phyloP scores from a whole-genome alignment of 805 yeast genomes.

The Yamadazyma kitorensis region DNA sequence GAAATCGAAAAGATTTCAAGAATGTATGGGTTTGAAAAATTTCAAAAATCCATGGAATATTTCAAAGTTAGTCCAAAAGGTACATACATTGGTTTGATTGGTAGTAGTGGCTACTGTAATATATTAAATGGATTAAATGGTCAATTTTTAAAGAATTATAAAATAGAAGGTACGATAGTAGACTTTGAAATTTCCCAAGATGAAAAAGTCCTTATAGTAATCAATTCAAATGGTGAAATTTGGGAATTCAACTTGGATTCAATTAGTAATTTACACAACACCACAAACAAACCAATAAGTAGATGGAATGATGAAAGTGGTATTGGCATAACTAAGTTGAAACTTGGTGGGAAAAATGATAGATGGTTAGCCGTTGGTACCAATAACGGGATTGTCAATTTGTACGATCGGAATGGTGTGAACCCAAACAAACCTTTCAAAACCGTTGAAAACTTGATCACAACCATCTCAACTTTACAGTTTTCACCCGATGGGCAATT shows the following conservation, averaged over 20 bases:
- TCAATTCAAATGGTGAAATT: conserved; percentile 79
- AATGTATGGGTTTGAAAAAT: conserved; percentile 85
- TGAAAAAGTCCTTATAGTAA: conserved; percentile 46
- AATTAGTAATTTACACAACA: not conserved
- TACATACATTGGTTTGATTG: conserved; percentile 66
- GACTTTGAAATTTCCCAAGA: conserved; percentile 71
- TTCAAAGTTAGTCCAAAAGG: conserved; percentile 79
- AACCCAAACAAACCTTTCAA: conserved; percentile 53
- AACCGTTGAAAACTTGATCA: conserved; percentile 74
- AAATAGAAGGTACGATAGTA: conserved; percentile 80
- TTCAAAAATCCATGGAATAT: conserved; percentile 84
- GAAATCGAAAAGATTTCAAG: conserved; percentile 80
- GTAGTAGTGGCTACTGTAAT: conserved; percentile 90
- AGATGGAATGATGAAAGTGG: conserved; percentile 89
- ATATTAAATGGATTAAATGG: conserved; percentile 72
- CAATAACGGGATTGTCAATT: conserved; percentile 82
- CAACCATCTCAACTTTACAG: conserved; percentile 68
- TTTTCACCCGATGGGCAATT: conserved; percentile 90
- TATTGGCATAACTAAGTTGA: conserved; percentile 74
- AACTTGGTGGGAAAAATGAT: conserved; percentile 65
- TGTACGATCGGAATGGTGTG: conserved; percentile 59
- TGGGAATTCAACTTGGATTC: conserved; percentile 66
- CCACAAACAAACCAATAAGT: conserved; percentile 44
- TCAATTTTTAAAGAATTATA: conserved; percentile 85
- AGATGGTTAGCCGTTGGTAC: conserved; percentile 89